phyloP scores from a whole-genome alignment of 495 filamentous ascomycete species.

The Mytilinidion resinicola region DNA sequence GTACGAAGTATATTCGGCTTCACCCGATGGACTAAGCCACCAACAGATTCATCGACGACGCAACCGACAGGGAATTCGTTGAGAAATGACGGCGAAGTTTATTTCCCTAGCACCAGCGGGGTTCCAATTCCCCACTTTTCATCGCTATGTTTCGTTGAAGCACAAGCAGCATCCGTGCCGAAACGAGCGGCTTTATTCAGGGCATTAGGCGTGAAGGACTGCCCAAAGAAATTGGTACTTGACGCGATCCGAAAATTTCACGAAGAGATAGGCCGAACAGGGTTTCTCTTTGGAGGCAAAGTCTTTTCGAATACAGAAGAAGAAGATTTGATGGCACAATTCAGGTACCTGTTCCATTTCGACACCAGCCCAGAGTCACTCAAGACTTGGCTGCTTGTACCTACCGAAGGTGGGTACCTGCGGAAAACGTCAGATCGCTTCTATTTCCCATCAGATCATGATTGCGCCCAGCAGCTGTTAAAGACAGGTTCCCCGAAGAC shows the following conservation, averaged over 20 bases:
- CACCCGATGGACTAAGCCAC: neutral
- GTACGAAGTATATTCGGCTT: neutral
- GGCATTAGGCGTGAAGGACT: neutral
- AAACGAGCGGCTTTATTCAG: neutral
- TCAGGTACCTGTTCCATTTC: neutral
- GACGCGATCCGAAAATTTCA: neutral
- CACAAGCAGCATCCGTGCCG: neutral
- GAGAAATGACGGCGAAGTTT: no score
- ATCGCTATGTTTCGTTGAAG: neutral
- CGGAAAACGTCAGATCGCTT: neutral
- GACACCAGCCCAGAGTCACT: neutral
- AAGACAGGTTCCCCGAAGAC: neutral
- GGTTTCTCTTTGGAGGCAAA: no score
- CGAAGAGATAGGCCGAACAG: neutral
- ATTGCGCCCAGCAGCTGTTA: neutral
- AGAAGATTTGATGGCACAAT: neutral
- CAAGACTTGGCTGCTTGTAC: neutral
- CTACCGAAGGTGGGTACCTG: neutral
- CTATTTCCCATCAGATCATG: neutral
- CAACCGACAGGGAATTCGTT: no score
- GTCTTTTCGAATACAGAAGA: no score
- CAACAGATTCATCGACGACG: neutral
- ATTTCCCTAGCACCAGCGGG: neutral
- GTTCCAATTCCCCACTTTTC: neutral
- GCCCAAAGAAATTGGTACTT: neutral